These are phyloP conservation scores for Saccharomycopsis sp. DNA, from an alignment of 805 yeast species.

Conservation along the genomic window DNA sequence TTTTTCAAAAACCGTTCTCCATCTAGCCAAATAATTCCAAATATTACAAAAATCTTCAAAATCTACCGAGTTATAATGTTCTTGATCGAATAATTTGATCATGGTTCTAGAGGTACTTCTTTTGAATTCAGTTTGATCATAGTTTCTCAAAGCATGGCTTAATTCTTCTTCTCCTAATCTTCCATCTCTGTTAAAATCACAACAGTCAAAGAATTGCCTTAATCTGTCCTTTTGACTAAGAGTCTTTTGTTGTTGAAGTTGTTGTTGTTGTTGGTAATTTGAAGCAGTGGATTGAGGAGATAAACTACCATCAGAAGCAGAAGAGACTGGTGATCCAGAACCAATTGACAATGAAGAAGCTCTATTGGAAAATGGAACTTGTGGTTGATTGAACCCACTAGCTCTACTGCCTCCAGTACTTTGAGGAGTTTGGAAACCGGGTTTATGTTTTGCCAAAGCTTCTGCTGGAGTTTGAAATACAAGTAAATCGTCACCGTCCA, in stretches of 20 bases:
- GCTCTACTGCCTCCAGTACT: slow-evolving; percentile 11
- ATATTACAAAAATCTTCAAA: slow-evolving; percentile 16
- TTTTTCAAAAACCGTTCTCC: slow-evolving; percentile 19
- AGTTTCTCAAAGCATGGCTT: slow-evolving; percentile 18
- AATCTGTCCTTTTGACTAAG: slow-evolving; percentile 16
- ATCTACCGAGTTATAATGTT: slow-evolving; percentile 16
- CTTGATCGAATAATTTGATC: slow-evolving; percentile 17
- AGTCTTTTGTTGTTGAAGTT: slow-evolving; percentile 6
- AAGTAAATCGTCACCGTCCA: slow-evolving; percentile 18
- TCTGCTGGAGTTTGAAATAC: slow-evolving; percentile 19
- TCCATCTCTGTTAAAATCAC: slow-evolving; percentile 19
- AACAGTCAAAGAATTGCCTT: slow-evolving; percentile 18
- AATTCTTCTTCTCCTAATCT: slow-evolving; percentile 18
- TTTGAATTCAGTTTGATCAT: slow-evolving; percentile 17
- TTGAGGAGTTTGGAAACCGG: slow-evolving; percentile 16
- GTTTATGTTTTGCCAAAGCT: slow-evolving; percentile 16
- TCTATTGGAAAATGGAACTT: slow-evolving; percentile 16
- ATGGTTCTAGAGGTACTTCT: slow-evolving; percentile 18
- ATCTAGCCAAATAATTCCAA: slow-evolving; percentile 17
- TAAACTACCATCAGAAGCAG: slow-evolving; percentile 12
- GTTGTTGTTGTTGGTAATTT: slow-evolving; percentile 5
- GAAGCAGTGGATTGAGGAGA: slow-evolving; percentile 17
- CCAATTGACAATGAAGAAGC: slow-evolving; percentile 12
- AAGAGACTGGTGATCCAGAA: slow-evolving; percentile 14
- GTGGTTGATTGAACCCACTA: slow-evolving; percentile 17